phyloP scores from a whole-genome alignment of 2,329 filamentous ascomycete species.

The Lachnellula cervina region DNA sequence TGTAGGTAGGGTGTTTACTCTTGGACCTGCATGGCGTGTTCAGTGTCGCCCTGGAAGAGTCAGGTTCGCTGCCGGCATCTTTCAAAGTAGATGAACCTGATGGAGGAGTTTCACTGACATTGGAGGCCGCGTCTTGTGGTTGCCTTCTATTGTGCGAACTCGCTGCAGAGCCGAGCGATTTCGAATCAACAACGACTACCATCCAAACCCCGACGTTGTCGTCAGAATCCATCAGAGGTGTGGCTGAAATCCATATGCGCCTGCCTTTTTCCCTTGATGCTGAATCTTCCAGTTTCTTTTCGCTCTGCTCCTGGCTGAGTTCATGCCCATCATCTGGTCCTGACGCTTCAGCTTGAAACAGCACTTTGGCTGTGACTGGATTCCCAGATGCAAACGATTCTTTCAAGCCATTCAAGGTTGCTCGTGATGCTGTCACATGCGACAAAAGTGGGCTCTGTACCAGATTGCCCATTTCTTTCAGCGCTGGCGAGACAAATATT shows the following conservation, averaged over 20 bases:
- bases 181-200: slow-evolving; percentile 11
- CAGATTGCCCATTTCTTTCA: slow-evolving; percentile 7
- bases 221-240: slow-evolving; percentile 7
- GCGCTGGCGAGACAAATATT: slow-evolving; percentile 11
- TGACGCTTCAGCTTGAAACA: slow-evolving; percentile 1
- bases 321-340: background rate
- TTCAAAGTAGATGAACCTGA: background rate
- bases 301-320: slow-evolving; percentile 5
- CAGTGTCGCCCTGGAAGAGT: background rate
- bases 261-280: background rate
- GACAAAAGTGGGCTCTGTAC: slow-evolving; percentile 10
- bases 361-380: slow-evolving; percentile 13
- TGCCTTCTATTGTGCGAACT: background rate
- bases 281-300: background rate
- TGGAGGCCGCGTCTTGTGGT: background rate
- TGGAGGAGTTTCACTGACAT: background rate
- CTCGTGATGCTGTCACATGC: slow-evolving; percentile 6
- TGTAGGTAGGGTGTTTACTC: background rate
- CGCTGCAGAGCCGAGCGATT: slow-evolving; percentile 21
- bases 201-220: slow-evolving; percentile 13
- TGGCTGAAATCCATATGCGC: slow-evolving; percentile 8
- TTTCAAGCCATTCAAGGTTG: slow-evolving; percentile 5
- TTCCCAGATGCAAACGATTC: slow-evolving; percentile 8
- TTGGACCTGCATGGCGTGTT: background rate
- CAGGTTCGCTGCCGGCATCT: background rate